Evolutionary conservation across 306 rosid species (phyloP).

Genomic region (Neltuma alba): DNA sequence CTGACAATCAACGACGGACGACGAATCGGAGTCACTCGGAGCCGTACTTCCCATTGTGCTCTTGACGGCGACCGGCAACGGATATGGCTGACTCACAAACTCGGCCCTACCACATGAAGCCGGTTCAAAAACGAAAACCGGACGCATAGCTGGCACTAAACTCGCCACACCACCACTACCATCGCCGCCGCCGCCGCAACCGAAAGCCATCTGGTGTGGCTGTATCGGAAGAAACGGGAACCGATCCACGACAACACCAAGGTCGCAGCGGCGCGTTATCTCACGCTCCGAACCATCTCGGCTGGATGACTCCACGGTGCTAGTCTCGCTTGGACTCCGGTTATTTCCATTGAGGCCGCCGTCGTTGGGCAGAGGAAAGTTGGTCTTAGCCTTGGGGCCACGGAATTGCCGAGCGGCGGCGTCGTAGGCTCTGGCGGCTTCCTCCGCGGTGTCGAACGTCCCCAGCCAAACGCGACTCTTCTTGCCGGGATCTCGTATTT

Average conservation of each 20-base stretch:
- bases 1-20: constrained; percentile 50
- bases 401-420: constrained; percentile 57
- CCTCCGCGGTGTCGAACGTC: constrained; percentile 63
- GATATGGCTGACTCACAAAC: constrained; percentile 40
- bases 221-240: constrained; percentile 53
- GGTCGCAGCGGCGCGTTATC: constrained; percentile 28
- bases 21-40: constrained; percentile 59
- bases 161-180: neutral
- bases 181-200: neutral
- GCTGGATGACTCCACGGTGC: constrained; percentile 57
- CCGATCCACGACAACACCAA: constrained; percentile 23
- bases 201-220: constrained; percentile 31
- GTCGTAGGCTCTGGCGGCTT: constrained; percentile 62
- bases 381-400: constrained; percentile 59
- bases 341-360: neutral
- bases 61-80: constrained; percentile 36
- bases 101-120: constrained; percentile 22
- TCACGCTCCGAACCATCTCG: constrained; percentile 41
- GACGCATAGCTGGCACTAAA: constrained; percentile 25
- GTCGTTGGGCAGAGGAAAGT: constrained; percentile 30
- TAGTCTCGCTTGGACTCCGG: constrained; percentile 51
- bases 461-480: constrained; percentile 66
- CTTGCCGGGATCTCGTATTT: constrained; percentile 60
- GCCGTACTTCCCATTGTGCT: constrained; percentile 25
- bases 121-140: constrained; percentile 41